phyloP scores from a whole-genome alignment of 2,329 filamentous ascomycete genomes.

The Microdochium nivale region DNA sequence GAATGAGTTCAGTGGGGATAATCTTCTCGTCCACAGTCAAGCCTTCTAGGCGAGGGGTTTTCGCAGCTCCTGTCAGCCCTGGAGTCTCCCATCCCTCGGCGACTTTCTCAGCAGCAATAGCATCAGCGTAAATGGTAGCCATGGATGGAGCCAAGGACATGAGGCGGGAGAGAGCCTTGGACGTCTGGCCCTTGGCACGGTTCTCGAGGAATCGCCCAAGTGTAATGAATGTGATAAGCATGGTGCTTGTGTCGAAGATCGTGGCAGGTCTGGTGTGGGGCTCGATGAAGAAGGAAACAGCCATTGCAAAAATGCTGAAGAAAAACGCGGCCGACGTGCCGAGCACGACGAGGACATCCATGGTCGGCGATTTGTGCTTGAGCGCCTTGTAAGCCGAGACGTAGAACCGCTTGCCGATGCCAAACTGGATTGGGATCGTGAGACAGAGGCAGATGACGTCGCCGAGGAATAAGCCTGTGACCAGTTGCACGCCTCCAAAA shows the following conservation, averaged over 20 bases:
- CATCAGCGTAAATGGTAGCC: conserved; percentile 92
- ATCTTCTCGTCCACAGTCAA: conserved; percentile 69
- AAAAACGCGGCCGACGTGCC: conserved; percentile 95
- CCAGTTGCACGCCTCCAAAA: conserved; percentile 58
- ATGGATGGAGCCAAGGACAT: conserved; percentile 97
- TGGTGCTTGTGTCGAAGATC: conserved; percentile 95
- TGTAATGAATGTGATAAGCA: conserved; percentile 94
- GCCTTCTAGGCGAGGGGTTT: conserved; percentile 36
- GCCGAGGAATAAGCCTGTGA: conserved; percentile 77
- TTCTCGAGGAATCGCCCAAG: conserved; percentile 91
- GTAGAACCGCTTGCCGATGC: conserved; percentile 92
- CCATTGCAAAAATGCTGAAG: conserved; percentile 84
- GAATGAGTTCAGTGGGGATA: conserved; percentile 91
- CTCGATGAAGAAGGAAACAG: conserved; percentile 65
- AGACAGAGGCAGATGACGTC: conserved; percentile 77
- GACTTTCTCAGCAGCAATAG: conserved; percentile 85
- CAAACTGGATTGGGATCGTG: conserved; percentile 92
- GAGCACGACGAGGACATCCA: conserved; percentile 93
- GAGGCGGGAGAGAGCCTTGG: conserved; percentile 80
- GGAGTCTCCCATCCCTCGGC: conserved; percentile 65
- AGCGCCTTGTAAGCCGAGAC: conserved; percentile 87
- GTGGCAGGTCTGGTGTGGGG: conserved; percentile 77
- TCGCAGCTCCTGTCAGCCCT: conserved; percentile 30
- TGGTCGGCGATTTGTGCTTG: conserved; percentile 84
- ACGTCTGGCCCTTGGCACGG: conserved; percentile 90